Conservation (phyloP, 2,329 filamentous ascomycete species). For the Teratosphaeria nubilosa region DNA sequence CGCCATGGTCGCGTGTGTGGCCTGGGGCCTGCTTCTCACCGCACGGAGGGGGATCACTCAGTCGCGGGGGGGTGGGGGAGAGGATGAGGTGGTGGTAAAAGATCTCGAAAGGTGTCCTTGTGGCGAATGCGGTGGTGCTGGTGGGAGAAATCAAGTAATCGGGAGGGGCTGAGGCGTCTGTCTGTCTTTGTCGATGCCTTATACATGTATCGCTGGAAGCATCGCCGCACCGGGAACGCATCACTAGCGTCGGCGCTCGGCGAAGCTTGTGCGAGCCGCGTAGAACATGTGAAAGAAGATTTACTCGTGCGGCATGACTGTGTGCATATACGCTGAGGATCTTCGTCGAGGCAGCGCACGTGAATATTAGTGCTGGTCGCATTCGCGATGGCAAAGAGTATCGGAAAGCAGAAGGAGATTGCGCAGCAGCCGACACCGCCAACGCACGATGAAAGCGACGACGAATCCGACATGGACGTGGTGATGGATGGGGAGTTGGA, state of each 20-base stretch:
- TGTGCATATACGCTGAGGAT: background rate
- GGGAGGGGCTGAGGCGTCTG: background rate
- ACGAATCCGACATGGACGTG: constrained; percentile 22
- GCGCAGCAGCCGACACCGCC: constrained; percentile 14
- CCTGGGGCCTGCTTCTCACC: background rate
- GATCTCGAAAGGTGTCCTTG: background rate
- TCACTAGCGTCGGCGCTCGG: background rate
- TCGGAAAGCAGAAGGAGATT: constrained; percentile 2
- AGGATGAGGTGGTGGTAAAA: background rate
- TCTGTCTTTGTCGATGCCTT: background rate
- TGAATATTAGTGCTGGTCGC: background rate
- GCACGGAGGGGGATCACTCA: background rate
- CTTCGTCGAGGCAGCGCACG: background rate
- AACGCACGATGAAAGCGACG: constrained; percentile 10
- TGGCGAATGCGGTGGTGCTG: background rate
- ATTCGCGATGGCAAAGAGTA: constrained; percentile 1
- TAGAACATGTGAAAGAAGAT: background rate
- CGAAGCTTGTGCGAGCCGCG: background rate
- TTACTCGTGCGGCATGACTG: too few relatives aligned
- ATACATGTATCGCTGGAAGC: background rate
- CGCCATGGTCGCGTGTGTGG: constrained; percentile 48
- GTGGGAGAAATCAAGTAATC: background rate
- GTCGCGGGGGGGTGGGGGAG: background rate
- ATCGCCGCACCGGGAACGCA: background rate
- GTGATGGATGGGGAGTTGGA: constrained; percentile 17